Evolutionary conservation across 1,139 yeast genomes (phyloP).

Genomic region (Taphrina deformans): DNA sequence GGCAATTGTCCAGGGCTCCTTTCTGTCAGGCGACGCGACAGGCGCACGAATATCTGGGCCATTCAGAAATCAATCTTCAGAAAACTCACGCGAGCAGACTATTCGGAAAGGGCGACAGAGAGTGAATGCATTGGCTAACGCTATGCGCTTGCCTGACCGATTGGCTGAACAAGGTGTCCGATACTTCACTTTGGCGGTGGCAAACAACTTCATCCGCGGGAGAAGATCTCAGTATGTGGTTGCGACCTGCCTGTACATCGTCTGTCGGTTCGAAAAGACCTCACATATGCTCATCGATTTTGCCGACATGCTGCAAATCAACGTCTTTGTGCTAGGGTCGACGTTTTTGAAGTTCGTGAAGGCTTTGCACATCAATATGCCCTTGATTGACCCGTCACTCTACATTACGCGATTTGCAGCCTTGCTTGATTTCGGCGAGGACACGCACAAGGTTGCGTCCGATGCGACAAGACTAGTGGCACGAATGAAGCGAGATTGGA

Average conservation of each 20-base stretch:
- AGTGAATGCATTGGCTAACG: slow-evolving; percentile 63
- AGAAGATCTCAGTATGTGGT: slow-evolving; percentile 90
- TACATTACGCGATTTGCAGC: slow-evolving; percentile 94
- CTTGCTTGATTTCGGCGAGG: slow-evolving; percentile 67
- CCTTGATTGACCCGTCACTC: slow-evolving; percentile 89
- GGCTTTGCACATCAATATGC: slow-evolving; percentile 68
- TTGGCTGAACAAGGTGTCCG: slow-evolving; percentile 82
- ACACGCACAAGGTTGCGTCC: slow-evolving; percentile 63
- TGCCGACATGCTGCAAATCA: slow-evolving; percentile 81
- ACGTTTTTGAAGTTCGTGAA: slow-evolving; percentile 90
- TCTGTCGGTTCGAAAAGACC: slow-evolving; percentile 87
- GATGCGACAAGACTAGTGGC: slow-evolving; percentile 87
- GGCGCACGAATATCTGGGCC: slow-evolving; percentile 66
- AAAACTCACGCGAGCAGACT: slow-evolving; percentile 87
- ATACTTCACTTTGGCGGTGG: slow-evolving; percentile 83
- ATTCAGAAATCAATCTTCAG: slow-evolving; percentile 44
- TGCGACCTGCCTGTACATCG: slow-evolving; percentile 90
- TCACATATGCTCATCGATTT: slow-evolving; percentile 96
- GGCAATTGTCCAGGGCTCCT: slow-evolving; percentile 92
- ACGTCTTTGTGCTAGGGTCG: slow-evolving; percentile 93
- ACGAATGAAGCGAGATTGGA: slow-evolving; percentile 93
- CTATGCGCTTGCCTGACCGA: slow-evolving; percentile 76
- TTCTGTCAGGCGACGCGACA: slow-evolving; percentile 82
- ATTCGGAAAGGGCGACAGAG: slow-evolving; percentile 35
- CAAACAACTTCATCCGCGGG: slow-evolving; percentile 90